Base-by-base conservation (phyloP, 2,329 filamentous ascomycete species). In the Graphium sp. region DNA sequence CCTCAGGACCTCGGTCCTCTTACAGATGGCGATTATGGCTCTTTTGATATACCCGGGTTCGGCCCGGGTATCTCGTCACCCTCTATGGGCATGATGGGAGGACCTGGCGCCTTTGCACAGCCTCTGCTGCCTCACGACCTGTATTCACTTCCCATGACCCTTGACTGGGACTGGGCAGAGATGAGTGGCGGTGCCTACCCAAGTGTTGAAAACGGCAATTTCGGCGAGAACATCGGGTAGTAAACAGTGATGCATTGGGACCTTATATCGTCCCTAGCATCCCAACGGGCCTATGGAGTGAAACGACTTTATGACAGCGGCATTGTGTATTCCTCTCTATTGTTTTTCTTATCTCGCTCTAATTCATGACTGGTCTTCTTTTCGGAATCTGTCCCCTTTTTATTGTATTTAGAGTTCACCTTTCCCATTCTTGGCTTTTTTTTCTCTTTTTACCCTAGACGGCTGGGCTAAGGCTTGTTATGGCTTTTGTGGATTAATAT, bases 71-170 rank as follows among this genome's bases (percentile, higher is more conserved):
- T 52, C 32, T 44, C 46, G 31, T 61, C 49, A 32, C 49, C 48
- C 18, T 46, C 48, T 9, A 32, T 41, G 22, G 18, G 24, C n/a
- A 34, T 49, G 26, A 35, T 44, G 24, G 34, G 34, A 11, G 36
- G 42, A 6, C 36, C 40, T 6, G 44, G 45, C n/a, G 45, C 44
- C 6, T 84, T 85, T 44, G 77, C 85, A 42, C 80, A 91, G 39
- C 85, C 85, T 0, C 77, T 93, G 42, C 71, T 95, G 14, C 87
- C 89, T 5, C 83, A 87, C 41, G 89, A 95, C 52, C 53, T 95
- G 16, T 98, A 89, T 73, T 79, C 87, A 48, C 75, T 95, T 69
- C 85, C 87, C 2, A 92, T 93, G 75, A 91, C 82, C 3, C 64
- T 95, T 14, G 87, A 95, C 46, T 94, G 85, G 84, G 83, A 68